Percentiles rank a stretch among this genome's conserved stretches.
These are phyloP conservation scores for Piloderma croceum DNA, from an alignment of 768 basidiomycete species.

Conservation along the genomic window DNA sequence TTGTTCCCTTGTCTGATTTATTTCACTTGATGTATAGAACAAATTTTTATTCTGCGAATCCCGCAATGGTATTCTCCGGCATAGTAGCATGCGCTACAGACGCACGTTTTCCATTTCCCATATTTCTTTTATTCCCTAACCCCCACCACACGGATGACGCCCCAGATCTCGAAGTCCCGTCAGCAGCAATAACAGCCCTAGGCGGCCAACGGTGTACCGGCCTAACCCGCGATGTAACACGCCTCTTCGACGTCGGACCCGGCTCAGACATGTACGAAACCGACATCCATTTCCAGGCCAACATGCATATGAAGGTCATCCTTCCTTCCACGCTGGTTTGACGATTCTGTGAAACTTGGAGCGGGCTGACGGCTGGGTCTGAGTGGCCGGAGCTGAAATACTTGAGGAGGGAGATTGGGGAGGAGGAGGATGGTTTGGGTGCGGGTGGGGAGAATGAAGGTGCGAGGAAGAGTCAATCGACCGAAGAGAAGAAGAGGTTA, in stretches of 20 bases:
- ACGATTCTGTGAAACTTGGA: slow-evolving; percentile 64
- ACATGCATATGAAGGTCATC: slow-evolving; percentile 58
- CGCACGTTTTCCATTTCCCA: slow-evolving; percentile 33
- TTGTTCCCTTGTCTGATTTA: no score
- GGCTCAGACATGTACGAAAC: slow-evolving; percentile 48
- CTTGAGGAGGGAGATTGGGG: slow-evolving; percentile 13
- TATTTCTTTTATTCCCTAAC: slow-evolving; percentile 1
- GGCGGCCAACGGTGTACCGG: slow-evolving; percentile 79
- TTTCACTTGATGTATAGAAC: slow-evolving; percentile 30
- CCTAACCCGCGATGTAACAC: slow-evolving; percentile 82
- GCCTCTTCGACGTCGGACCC: slow-evolving; percentile 61
- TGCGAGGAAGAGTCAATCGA: slow-evolving; percentile 25
- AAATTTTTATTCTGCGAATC: slow-evolving; percentile 70
- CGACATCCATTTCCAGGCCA: slow-evolving; percentile 52
- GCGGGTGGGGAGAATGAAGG: no score
- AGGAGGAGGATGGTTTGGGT: slow-evolving; percentile 20
- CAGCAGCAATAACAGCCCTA: slow-evolving; percentile 63
- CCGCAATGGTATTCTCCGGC: slow-evolving; percentile 76
- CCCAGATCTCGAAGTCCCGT: slow-evolving; percentile 66
- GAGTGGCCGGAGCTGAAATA: slow-evolving; percentile 71
- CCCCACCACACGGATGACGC: slow-evolving; percentile 41
- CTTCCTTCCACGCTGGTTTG: slow-evolving; percentile 94
- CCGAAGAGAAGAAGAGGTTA: slow-evolving; percentile 28
- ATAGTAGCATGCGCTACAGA: slow-evolving; percentile 68
- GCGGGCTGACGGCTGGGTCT: slow-evolving; percentile 46